These are phyloP conservation scores for Eimeria praecox DNA, from an alignment of 169 alveolate species.

Conservation along the genomic window DNA sequence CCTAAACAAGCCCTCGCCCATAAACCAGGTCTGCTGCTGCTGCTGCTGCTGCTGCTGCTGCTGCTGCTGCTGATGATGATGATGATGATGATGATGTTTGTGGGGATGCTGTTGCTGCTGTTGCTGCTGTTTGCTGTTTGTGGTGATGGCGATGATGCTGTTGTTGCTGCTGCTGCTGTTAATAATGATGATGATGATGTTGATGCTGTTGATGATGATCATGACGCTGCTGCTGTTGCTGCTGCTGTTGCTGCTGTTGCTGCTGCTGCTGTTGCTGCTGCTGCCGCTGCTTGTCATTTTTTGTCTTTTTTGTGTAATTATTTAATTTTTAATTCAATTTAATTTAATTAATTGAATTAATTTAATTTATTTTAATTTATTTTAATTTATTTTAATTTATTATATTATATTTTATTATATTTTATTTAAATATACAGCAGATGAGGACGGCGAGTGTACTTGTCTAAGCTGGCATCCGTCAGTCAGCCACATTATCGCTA, in stretches of 20 bases:
- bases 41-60: not conserved
- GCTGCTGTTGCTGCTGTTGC: too few species aligned
- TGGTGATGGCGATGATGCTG: not conserved
- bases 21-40: slow-evolving; percentile 62
- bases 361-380: too few species aligned
- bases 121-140: not conserved
- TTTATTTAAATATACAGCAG: too few species aligned
- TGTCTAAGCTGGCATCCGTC: slow-evolving; percentile 85
- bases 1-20: slow-evolving; percentile 52
- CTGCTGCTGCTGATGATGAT: not conserved
- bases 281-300: too few species aligned
- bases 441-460: slow-evolving; percentile 80
- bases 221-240: too few species aligned
- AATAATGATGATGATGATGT: not conserved
- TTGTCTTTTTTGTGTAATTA: too few species aligned
- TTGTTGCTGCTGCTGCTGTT: not conserved
- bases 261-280: too few species aligned
- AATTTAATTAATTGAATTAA: too few species aligned
- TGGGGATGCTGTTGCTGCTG: not conserved
- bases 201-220: too few species aligned
- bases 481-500: slow-evolving; percentile 86
- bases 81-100: not conserved
- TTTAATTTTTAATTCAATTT: too few species aligned
- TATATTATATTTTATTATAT: too few species aligned
- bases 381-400: too few species aligned